Conservation (phyloP, 768 basidiomycete genomes). For the Boletus barrowsii region DNA sequence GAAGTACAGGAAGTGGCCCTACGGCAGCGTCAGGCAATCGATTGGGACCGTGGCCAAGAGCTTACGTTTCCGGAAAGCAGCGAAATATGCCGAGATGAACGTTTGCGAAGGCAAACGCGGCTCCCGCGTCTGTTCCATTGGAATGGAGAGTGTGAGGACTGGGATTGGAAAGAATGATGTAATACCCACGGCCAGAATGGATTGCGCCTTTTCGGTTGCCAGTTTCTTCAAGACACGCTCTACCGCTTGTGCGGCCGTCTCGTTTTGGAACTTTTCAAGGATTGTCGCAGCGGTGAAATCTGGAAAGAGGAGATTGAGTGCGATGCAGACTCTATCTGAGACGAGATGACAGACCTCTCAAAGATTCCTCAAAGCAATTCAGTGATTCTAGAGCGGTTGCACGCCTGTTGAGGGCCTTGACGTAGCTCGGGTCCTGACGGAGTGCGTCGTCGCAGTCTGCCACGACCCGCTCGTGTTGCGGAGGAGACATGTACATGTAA, state of each 20-base stretch:
- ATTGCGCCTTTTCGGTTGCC: slow-evolving; percentile 65
- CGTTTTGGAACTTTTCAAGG: slow-evolving; percentile 88
- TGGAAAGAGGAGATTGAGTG: slow-evolving; percentile 25
- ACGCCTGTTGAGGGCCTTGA: slow-evolving; percentile 89
- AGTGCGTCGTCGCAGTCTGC: slow-evolving; percentile 89
- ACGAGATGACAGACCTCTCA: slow-evolving; percentile 57
- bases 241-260: slow-evolving; percentile 70
- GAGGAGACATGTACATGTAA: slow-evolving; percentile 88
- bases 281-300: slow-evolving; percentile 98
- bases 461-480: slow-evolving; percentile 78
- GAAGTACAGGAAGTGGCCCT: slow-evolving; percentile 70
- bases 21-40: background rate
- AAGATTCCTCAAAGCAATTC: slow-evolving; percentile 66
- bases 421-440: slow-evolving; percentile 75
- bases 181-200: slow-evolving; percentile 61
- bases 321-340: background rate
- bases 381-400: slow-evolving; percentile 82
- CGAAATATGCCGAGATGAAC: slow-evolving; percentile 94
- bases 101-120: slow-evolving; percentile 83
- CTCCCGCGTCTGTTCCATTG: slow-evolving; percentile 51
- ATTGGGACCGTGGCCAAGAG: background rate
- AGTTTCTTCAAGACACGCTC: slow-evolving; percentile 91
- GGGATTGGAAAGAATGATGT: background rate
- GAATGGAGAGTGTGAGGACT: background rate
- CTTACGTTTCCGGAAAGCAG: slow-evolving; percentile 90